Base-by-base conservation (phyloP, 1,284 basidiomycete species). In the Cutaneotrichosporon cutaneum region DNA sequence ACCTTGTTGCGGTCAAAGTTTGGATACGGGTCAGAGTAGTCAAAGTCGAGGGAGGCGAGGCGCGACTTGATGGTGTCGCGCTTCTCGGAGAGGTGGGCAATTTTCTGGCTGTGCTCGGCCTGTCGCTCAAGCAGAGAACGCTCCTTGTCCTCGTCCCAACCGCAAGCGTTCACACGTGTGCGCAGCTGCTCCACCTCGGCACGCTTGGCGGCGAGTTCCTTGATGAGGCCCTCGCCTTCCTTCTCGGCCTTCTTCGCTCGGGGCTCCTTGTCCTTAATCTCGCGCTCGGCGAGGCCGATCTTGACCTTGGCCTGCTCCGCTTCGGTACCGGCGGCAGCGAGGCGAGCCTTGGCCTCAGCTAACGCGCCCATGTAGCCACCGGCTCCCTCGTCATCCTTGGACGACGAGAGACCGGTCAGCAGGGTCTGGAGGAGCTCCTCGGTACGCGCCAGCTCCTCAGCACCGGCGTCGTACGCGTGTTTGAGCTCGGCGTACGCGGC, bases 301-400 rank as follows among this genome's bases (percentile, higher is more conserved):
- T 90, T 89, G 54, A 89, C 83, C 60, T 87, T 87, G 64, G 84
- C 85, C 74, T 96, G 93, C 73, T 96, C 88, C 61, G 92, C 90
- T 72, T 95, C 93, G 0, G 93, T 89, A 7, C 85, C 82, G 0
- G 89, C 89, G 50, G 90, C 88, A 0, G 92, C 87, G 1, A 90
- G 82, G 10, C 87, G 85, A 2, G 86, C 86, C 66, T 87, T 87
- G 0, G 94, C 92, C n/a, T 91, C 88, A 2, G 94, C 91, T 27
- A 99, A 85, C 75, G 97, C 94, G 30, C 94, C 96, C 86, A 98
- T 89, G 78, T 97, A 99, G 0, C 94, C 94, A 11, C 94, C 94
- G 10, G 92, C 89, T 6, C 69, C 71, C 36, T 77, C 76, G 4
- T 86, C 85, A 44, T 81, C 81, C 11, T 72, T 74, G 50, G 77